Evolutionary conservation across 805 yeast species (phyloP), one percentile per base, ranked within the genome.

Genomic region (Scheffersomyces lignosus): DNA sequence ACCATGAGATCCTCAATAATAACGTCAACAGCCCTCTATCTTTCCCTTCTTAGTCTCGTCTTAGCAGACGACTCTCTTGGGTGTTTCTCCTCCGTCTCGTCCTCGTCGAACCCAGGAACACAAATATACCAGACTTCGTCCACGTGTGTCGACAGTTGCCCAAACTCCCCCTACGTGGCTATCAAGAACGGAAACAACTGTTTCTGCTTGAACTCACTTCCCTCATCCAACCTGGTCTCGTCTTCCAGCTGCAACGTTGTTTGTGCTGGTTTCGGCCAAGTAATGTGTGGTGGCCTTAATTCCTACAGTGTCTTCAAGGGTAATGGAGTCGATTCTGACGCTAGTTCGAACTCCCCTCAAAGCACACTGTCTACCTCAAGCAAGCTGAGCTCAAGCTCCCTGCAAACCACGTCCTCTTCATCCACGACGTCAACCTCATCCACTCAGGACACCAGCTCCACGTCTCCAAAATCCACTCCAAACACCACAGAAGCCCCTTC

Each of bases 81-180:
- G 16, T 67, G 72, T 42, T 61, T 33, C 36, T 45, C 59, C 7
- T 47, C 62, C 20, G 54, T 67, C n/a, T 47, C 49, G 25, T 49
- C 54, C 10, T 53, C 49, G n/a, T 41, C 43, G 10, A 41, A 50
- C 16, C 34, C 47, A 15, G 65, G 66, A n/a, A 36, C 49, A 12
- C 41, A 43, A 29, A 31, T 20, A 17, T 69, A 42, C 34, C 71
- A 65, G 33, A 45, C 66, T 3, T 45, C 60, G 7, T 47, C 54
- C 4, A 41, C 38, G 23, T 70, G 76, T 48, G 46, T 56, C 4
- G 33, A 29, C 1, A 28, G 39, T 13, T 70, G 76, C 44, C 31
- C 56, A 4, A 46, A 44, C 28, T 65, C 61, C 36, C 58, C 68
- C 3, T 70, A 64, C 41, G 55, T 65, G 32, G 76, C 73, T 28